A percentile compares a stretch with the other conserved stretches of the same genome.
Conservation (phyloP, 108 stramenopile genomes). For the Nitzschia palea region DNA sequence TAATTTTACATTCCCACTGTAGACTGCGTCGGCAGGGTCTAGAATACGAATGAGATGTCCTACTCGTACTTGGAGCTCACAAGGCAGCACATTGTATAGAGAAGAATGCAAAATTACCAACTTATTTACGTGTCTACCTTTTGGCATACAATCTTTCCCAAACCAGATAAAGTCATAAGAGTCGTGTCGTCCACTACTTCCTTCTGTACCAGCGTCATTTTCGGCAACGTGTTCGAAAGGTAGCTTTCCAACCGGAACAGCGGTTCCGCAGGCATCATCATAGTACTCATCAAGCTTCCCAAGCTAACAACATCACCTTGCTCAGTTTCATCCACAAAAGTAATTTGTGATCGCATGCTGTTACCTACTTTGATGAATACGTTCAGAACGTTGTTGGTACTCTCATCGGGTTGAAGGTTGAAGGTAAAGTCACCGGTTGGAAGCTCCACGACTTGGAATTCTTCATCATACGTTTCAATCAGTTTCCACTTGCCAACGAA, state of each 20-base stretch:
- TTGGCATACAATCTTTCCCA: slow-evolving; percentile 1
- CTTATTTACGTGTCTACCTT: too few relatives aligned
- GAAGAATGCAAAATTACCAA: too few relatives aligned
- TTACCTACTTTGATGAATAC: background rate
- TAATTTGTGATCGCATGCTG: background rate
- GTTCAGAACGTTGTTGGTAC: too few relatives aligned
- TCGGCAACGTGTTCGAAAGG: background rate
- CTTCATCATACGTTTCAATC: background rate
- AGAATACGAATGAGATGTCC: too few relatives aligned
- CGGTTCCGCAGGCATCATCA: slow-evolving; percentile 2
- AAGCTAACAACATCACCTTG: background rate
- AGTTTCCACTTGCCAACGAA: background rate
- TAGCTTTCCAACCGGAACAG: background rate
- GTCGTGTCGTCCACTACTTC: background rate
- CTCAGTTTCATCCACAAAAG: background rate
- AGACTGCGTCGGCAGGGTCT: too few relatives aligned
- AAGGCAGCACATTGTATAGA: too few relatives aligned
- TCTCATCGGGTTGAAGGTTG: background rate
- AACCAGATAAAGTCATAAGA: background rate
- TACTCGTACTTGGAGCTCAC: too few relatives aligned
- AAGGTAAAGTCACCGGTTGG: background rate
- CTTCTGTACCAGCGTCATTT: background rate
- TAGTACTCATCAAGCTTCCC: background rate
- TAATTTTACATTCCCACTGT: too few relatives aligned
- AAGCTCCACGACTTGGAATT: background rate